Evolutionary conservation across 306 rosid species (phyloP), one percentile per base, ranked within the genome.

Genomic region (Clitoria ternatea): DNA sequence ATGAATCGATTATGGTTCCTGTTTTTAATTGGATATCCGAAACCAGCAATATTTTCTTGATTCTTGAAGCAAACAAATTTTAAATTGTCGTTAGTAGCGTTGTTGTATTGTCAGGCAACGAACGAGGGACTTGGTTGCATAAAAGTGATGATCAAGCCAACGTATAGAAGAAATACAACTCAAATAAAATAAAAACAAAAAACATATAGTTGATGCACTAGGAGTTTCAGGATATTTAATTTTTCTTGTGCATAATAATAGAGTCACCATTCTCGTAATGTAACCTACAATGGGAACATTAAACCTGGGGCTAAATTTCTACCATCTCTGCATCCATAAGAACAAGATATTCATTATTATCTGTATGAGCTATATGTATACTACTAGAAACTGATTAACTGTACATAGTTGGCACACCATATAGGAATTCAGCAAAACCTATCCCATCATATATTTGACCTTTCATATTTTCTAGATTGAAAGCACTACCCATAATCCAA

Each of bases 331-430:
- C 49, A 49, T 12, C 13, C 61, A 14, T 4, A 36, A 23, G 48
- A 36, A 15, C 7, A 42, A 50, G 23, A 66, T 66, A 67, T 59
- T 14, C 75, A 37, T 29, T 37, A 26, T 33, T 36, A 17, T 47
- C 32, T 23, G 10, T 43, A 47, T 47, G 13, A 35, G 43, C 37
- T 68, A 32, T 7, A 52, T 39, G 65, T 49, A 37, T 69, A 26
- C 24, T 23, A 20, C 15, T 37, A 13, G 19, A 60, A 59, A 33
- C 40, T 36, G 7, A 60, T 60, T 27, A 11, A 32, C 66, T 70
- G 63, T 54, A 77, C 82, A 63, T 20, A 15, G n/a, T 30, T 62
- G 52, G 19, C 49, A 29, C 36, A 53, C 50, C 60, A 64, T 30
- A 57, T 0, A 67, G 54, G 65, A 59, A 50, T 30, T 44, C 18